Base-by-base conservation (phyloP, 2,329 filamentous ascomycete genomes). In the Arthroderma sp. region DNA sequence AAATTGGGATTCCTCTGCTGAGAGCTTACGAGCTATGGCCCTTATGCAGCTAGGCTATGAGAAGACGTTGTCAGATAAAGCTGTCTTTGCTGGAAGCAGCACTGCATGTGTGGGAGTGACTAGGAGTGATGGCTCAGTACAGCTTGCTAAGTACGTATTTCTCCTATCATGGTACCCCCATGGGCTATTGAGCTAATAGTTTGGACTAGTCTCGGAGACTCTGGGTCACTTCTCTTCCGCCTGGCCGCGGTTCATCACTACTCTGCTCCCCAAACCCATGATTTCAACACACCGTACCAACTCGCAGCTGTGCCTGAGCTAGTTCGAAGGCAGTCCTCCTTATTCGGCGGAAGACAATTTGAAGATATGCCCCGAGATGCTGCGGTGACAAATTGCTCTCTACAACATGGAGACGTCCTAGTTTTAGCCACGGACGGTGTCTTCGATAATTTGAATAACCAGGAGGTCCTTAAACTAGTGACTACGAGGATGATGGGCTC, bases 281-380 rank as follows among this genome's bases (percentile, higher is more conserved):
- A 86, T 44, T 98, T 98, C 79, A 98, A 98, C 72, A 97, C 93
- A 0, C 93, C 93, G 0, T 98, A 88, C 68, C 93, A 98, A 71
- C 81, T 98, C 41, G 91, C 89, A 56, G 84, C 95, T 56, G 85
- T 96, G 6, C 91, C 93, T 0, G 81, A 86, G 2, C 82, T 81
- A 64, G 85, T 95, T 73, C 80, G 89, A 58, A 81, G 83, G 21
- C 87, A 93, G 65, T 86, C 90, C 65, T 82, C 84, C 11, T 82
- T 88, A 28, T 97, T 95, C 70, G 91, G 91, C 19, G 88, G 88
- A 47, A 78, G 81, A 1, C 87, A 87, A 61, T 81, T 95, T 25
- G 85, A 86, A 68, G 93, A 98, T 72, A 79, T 86, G 58, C 93
- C 93, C 11, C 81, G 82, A 62, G 88, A 97, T 66, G 88, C 93